phyloP scores from a whole-genome alignment of 306 rosid species.

The Cicer yamashitae region DNA sequence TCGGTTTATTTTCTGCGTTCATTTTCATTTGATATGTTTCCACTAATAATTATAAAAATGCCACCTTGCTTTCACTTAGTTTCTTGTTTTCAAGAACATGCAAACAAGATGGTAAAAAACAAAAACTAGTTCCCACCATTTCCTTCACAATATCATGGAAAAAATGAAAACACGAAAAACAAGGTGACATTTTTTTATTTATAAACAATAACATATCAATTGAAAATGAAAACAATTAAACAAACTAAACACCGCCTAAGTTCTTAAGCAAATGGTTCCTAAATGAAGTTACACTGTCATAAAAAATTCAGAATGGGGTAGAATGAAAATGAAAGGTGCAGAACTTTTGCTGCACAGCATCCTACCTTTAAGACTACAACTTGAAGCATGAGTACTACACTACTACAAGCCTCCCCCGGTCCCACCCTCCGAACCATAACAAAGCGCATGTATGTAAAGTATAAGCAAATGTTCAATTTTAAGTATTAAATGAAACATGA shows the following conservation, averaged over 20 bases:
- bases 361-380: slow-evolving; percentile 9
- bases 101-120: not conserved
- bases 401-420: not conserved
- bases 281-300: slow-evolving; percentile 24
- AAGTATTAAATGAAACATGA: not conserved
- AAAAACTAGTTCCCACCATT: slow-evolving; percentile 20
- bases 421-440: slow-evolving; percentile 9
- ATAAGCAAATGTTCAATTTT: slow-evolving; percentile 4
- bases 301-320: slow-evolving; percentile 7
- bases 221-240: not conserved
- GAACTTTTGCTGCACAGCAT: slow-evolving; percentile 8
- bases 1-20: slow-evolving; percentile 12
- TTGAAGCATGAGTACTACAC: not conserved
- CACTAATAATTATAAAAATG: not conserved
- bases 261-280: slow-evolving; percentile 10
- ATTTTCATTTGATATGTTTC: slow-evolving; percentile 7
- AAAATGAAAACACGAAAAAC: slow-evolving; percentile 2
- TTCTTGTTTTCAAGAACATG: slow-evolving; percentile 30
- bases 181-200: not conserved
- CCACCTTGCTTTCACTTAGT: not conserved
- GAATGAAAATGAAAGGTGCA: slow-evolving; percentile 19
- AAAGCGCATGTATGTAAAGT: not conserved
- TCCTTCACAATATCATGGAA: slow-evolving; percentile 18
- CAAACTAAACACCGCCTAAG: not conserved
- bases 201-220: not conserved